Evolutionary conservation across 495 filamentous ascomycete genomes (phyloP).

Genomic region (Tuber brumale): DNA sequence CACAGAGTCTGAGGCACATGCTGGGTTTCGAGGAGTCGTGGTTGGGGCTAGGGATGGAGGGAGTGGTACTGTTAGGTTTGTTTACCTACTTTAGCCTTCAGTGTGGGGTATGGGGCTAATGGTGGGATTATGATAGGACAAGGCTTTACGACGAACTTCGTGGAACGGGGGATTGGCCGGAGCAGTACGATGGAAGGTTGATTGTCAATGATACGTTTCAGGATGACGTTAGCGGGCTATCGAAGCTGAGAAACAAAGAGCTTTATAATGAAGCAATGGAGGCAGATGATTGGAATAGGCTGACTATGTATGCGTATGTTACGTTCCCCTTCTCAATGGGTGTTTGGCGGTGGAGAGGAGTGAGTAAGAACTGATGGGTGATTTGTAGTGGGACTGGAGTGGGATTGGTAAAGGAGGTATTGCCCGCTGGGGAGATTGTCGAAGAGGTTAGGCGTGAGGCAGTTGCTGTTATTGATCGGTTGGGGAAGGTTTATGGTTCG

Average conservation of each 20-base stretch:
- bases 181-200: constrained; percentile 55
- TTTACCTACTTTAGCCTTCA: not conserved
- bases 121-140: constrained; percentile 43
- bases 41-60: constrained; percentile 59
- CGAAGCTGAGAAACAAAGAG: constrained; percentile 54
- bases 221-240: constrained; percentile 53
- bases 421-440: constrained; percentile 75
- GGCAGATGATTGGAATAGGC: constrained; percentile 54
- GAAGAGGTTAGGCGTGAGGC: constrained; percentile 80
- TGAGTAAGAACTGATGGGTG: not conserved
- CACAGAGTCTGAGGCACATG: constrained; percentile 55
- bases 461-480: constrained; percentile 48
- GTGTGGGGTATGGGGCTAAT: not conserved
- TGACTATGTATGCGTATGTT: constrained; percentile 61
- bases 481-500: not conserved
- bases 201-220: constrained; percentile 57
- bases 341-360: not conserved
- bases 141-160: constrained; percentile 64
- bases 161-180: constrained; percentile 64
- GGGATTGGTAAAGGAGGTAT: constrained; percentile 62
- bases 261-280: constrained; percentile 53
- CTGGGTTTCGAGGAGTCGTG: constrained; percentile 57
- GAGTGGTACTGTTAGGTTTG: constrained; percentile 51
- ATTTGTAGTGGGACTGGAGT: constrained; percentile 48
- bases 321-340: no score